Evolutionary conservation across 2,329 filamentous ascomycete genomes (phyloP), one percentile per base, ranked within the genome.

Genomic region (Alternaria triticimaculans): DNA sequence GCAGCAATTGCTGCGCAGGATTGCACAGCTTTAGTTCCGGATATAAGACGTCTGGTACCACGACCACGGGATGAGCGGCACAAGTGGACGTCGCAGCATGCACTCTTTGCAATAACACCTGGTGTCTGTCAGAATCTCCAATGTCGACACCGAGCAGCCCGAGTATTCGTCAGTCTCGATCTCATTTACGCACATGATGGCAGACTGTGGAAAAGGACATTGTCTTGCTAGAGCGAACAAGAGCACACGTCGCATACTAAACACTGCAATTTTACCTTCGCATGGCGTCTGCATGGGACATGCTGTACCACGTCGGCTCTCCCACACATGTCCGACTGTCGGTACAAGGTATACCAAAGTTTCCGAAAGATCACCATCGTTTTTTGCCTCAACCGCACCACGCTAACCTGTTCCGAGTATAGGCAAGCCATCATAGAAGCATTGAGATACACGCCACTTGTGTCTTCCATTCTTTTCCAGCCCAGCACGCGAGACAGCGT

Each of bases 331-430:
- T 51, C 61, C 57, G 61, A 45, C 25, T 43, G 43, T 48, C 25
- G 30, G 48, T 61, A 55, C 57, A 44, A 6, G 41, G 49, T 21
- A 60, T 44, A 6, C 46, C 55, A 54, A 55, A 41, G 50, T 53
- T 63, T 59, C 50, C 63, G 53, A 60, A n/a, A 43, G 51, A 60
- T 63, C 56, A 43, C 37, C 63, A 43, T 20, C 21, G 11, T 28
- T n/a, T 44, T 44, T 30, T 55, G 46, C 43, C 48, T 20, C 18
- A 12, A 41, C 30, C 44, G 46, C 46, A 45, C 12, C 5, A 21
- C 56, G 23, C 63, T 65, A 63, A 26, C 49, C 60, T 62, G 33
- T 65, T 57, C 60, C 33, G 54, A 56, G 55, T 20, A 23, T 56
- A 63, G 37, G 37, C 30, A 21, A 20, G 33, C 41, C 23, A 58